Evolutionary conservation across 495 filamentous ascomycete genomes (phyloP), one percentile per base, ranked within the genome.

Genomic region (Penicillium pancosmium): DNA sequence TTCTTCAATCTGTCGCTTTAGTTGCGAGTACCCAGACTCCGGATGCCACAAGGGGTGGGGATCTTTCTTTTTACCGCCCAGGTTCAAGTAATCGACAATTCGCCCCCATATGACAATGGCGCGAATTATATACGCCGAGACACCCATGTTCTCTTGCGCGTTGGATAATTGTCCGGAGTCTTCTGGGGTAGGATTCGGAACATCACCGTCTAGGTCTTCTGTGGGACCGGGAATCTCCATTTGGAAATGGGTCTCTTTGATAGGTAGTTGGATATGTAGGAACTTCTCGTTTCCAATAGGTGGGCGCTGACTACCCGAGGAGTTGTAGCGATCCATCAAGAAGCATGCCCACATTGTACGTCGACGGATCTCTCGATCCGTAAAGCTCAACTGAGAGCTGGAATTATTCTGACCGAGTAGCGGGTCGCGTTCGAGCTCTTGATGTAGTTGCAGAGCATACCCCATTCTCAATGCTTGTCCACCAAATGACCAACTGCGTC

Each of bases 281-380:
- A 89, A 89, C 55, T 90, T 89, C 71, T 97, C 93, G 62, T 91
- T 87, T 35, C 93, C 89, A 65, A 95, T 93, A n/a, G 89, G 89
- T 50, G 94, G 94, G 52, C 94, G 84, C 65, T 97, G 92, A 27
- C 93, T 97, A 13, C 94, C 94, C 3, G 93, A 97, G 3, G 93
- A 96, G 73, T 92, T 97, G 74, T 97, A 97, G 0, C 93, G 86
- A 71, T 98, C 94, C 94, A 98, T 97, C 59, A 95, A 68, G 66
- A 93, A 97, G 69, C 92, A 97, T 21, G 92, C 90, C 94, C 94
- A 98, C 93, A 98, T 97, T 5, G 91, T 95, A 53, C 94, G 82
- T 56, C 93, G 81, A 54, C 94, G 81, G 38, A 97, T 97, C 69
- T 98, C 94, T 35, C 90, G 86, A 73, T 98, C 94, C 12, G 92